A percentile compares a stretch with the other conserved stretches of the same genome.
Evolutionary conservation across 305 asterid species (phyloP).

Genomic region (Striga hermonthica): DNA sequence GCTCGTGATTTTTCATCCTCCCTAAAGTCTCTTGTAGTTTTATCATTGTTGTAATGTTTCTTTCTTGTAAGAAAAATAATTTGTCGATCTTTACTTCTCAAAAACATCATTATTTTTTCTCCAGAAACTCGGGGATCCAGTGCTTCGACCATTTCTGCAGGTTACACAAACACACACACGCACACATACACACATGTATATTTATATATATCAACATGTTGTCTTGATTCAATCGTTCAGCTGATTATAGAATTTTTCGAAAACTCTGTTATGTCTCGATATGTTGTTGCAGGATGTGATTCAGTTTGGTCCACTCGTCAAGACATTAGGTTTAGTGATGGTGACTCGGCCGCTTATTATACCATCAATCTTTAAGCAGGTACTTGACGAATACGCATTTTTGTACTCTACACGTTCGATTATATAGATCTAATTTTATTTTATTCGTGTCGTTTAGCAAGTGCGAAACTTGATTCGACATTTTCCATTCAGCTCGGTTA

Average conservation of each 20-base stretch:
- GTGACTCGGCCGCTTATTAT: constrained; percentile 60
- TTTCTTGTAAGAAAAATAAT: too few species aligned
- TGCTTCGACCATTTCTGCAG: constrained; percentile 97
- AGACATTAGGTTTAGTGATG: constrained; percentile 81
- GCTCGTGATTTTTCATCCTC: background rate
- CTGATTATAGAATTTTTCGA: constrained; percentile 22
- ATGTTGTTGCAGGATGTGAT: constrained; percentile 68
- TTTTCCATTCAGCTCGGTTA: too few species aligned
- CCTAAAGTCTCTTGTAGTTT: background rate
- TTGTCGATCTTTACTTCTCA: background rate
- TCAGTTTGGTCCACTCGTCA: constrained; percentile 90
- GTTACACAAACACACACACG: constrained; percentile 28
- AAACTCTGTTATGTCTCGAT: background rate
- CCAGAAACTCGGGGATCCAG: constrained; percentile 91
- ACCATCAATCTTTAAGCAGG: constrained; percentile 87
- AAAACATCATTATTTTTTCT: constrained; percentile 16
- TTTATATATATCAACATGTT: background rate
- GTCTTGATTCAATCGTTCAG: constrained; percentile 10
- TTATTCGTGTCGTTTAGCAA: background rate
- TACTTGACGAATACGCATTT: constrained; percentile 19
- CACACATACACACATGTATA: background rate
- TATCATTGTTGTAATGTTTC: background rate
- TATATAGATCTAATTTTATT: background rate
- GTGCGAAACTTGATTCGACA: too few species aligned
- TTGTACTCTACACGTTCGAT: background rate